Evolutionary conservation across 352 stramenopile species (phyloP), one percentile per base, ranked within the genome.

Genomic region (Thalassiosira hispida): DNA sequence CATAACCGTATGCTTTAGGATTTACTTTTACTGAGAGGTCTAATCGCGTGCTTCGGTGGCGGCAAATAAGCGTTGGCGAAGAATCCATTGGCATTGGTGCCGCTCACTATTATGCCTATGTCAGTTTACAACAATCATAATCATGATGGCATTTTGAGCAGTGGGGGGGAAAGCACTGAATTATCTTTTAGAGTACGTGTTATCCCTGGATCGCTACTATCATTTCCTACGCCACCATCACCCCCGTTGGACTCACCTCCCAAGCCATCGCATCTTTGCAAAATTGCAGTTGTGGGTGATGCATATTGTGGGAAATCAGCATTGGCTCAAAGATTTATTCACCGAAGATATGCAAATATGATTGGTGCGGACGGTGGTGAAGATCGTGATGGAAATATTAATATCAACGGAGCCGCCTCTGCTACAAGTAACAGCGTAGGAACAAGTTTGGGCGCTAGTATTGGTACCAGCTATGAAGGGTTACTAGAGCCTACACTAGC

Each of bases 251-350:
- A 29, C 7, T 31, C 57, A 25, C 68, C 68, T 25, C 68, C 68
- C 29, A 67, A 70, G 33, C 68, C 68, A 11, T 18, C 52, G n/a
- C 57, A 70, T 35, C 51, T 77, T 7, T 70, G 57, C 23, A 77
- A 77, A 55, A 63, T 77, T 59, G 68, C 68, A 2, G 57, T 77
- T 11, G 20, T 77, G 0, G 68, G 68, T 7, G 47, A 77, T 68
- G 2, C 57, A 2, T 35, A 22, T 11, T 63, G 25, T 23, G 68
- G 68, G 20, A 77, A 77, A 63, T 70, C 68, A 27, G 61, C 47
- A 46, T 18, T 77, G 14, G 47, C 70, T 40, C 46, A 70, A 33
- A 77, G 65, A 53, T 70, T 77, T 22, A 57, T 77, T 59, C 29
- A 51, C 35, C 68, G 68, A 42, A 38, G 49, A 33, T 65, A 53